Conservation (phyloP, 495 filamentous ascomycete genomes). For the Lophiostoma macrostomum region DNA sequence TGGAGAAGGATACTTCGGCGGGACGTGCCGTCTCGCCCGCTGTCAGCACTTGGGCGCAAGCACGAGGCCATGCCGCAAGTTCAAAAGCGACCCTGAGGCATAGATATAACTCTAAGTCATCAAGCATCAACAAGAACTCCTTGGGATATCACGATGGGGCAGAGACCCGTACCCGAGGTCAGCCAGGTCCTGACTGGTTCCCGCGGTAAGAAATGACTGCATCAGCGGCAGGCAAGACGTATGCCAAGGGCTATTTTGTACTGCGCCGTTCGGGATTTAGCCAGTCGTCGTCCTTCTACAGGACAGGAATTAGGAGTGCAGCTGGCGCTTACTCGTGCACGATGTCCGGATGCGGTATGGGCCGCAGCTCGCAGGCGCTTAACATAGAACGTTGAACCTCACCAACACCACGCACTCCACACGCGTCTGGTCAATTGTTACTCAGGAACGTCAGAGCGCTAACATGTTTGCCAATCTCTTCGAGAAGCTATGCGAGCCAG, state of each 20-base stretch:
- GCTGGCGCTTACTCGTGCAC: slow-evolving; percentile 25
- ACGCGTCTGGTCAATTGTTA: slow-evolving; percentile 20
- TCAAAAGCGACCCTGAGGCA: background rate
- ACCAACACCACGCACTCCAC: slow-evolving; percentile 13
- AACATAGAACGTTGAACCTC: slow-evolving; percentile 14
- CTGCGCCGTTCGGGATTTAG: slow-evolving; percentile 1
- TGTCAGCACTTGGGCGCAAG: no score
- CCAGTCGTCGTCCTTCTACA: slow-evolving; percentile 11
- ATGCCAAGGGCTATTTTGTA: slow-evolving; percentile 25
- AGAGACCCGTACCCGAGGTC: background rate
- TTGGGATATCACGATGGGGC: background rate
- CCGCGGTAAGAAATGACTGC: slow-evolving; percentile 4
- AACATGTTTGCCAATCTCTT: slow-evolving; percentile 21
- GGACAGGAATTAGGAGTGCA: slow-evolving; percentile 15
- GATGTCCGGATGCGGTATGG: background rate
- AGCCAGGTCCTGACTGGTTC: slow-evolving; percentile 7
- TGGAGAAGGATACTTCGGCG: no score
- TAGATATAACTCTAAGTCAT: background rate
- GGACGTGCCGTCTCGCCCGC: no score
- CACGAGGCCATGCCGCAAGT: background rate
- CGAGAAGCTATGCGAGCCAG: slow-evolving; percentile 12
- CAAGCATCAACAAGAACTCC: no score
- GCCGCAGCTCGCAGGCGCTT: slow-evolving; percentile 12
- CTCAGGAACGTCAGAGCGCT: slow-evolving; percentile 17
- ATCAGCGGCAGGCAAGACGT: slow-evolving; percentile 12